phyloP scores from a whole-genome alignment of 306 rosid species.

The Ammopiptanthus mongolicus region DNA sequence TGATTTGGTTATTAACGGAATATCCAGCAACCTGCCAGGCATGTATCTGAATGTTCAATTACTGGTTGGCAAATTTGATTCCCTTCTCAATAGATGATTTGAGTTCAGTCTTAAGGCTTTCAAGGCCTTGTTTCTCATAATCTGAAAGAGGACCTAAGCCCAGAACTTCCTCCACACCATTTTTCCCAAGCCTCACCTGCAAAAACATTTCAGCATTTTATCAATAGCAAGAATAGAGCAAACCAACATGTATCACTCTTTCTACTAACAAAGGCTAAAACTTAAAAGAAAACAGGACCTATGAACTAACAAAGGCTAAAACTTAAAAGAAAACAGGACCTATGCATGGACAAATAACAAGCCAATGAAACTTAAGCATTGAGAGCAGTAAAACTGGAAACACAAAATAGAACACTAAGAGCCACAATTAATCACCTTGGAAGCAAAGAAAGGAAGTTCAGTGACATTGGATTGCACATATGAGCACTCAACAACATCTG shows the following conservation, averaged over 20 bases:
- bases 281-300: background rate
- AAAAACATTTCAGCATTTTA: slow-evolving; percentile 1
- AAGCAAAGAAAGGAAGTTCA: slow-evolving; percentile 97
- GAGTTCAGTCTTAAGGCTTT: slow-evolving; percentile 73
- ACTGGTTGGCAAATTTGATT: slow-evolving; percentile 67
- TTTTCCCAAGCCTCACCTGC: slow-evolving; percentile 92
- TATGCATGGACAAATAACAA: background rate
- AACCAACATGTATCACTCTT: background rate
- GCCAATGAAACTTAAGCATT: background rate
- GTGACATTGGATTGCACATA: slow-evolving; percentile 80
- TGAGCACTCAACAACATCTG: slow-evolving; percentile 95
- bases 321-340: background rate
- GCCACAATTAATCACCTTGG: slow-evolving; percentile 57
- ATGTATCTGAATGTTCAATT: slow-evolving; percentile 12
- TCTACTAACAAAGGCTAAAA: background rate
- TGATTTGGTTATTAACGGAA: slow-evolving; percentile 23
- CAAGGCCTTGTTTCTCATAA: slow-evolving; percentile 72
- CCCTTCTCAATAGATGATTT: slow-evolving; percentile 87
- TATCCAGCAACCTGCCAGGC: slow-evolving; percentile 12
- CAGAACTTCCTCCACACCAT: slow-evolving; percentile 77
- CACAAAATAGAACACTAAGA: background rate
- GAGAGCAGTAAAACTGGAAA: background rate
- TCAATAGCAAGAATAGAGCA: background rate
- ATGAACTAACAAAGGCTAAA: background rate
- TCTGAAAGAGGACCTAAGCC: slow-evolving; percentile 81